Conservation (phyloP, 1,139 yeast species). For the Pichiaceae sp. region DNA sequence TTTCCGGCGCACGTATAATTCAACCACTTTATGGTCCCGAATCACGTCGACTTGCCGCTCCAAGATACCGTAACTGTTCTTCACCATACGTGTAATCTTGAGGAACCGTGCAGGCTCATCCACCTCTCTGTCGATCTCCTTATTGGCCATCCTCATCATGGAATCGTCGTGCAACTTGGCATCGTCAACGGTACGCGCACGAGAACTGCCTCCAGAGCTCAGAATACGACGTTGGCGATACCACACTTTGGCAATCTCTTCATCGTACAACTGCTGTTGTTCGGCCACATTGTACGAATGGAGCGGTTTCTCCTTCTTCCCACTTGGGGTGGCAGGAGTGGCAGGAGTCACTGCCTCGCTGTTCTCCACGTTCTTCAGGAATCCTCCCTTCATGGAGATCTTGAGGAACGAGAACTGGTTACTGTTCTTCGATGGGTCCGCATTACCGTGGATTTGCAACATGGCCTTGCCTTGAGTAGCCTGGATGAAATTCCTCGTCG, state of each 20-base stretch:
- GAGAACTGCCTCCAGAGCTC: slow-evolving; percentile 26
- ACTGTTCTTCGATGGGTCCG: slow-evolving; percentile 91
- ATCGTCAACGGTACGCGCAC: slow-evolving; percentile 26
- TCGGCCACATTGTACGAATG: slow-evolving; percentile 75
- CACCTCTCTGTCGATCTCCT: slow-evolving; percentile 30
- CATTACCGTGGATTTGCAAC: slow-evolving; percentile 94
- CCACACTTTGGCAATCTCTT: slow-evolving; percentile 88
- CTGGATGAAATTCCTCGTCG: slow-evolving; percentile 79
- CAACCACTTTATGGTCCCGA: slow-evolving; percentile 78
- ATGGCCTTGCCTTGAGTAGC: slow-evolving; percentile 96
- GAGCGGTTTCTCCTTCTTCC: slow-evolving; percentile 16
- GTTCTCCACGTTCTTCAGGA: slow-evolving; percentile 30
- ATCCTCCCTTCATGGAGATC: slow-evolving; percentile 94
- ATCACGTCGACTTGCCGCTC: slow-evolving; percentile 77
- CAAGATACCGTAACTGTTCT: slow-evolving; percentile 79
- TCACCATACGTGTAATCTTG: slow-evolving; percentile 68
- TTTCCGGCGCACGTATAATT: slow-evolving; percentile 75
- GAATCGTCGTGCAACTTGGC: slow-evolving; percentile 26
- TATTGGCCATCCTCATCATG: slow-evolving; percentile 26
- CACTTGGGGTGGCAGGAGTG: slow-evolving; percentile 16
- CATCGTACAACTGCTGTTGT: slow-evolving; percentile 89
- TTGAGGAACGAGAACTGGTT: slow-evolving; percentile 84
- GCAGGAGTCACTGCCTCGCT: slow-evolving; percentile 5
- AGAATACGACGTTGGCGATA: slow-evolving; percentile 69
- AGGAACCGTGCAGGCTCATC: slow-evolving; percentile 40